Percentiles rank a stretch among this genome's conserved stretches.
Conservation (phyloP, 441 rosid species). For the Syzygium syzygioides region DNA sequence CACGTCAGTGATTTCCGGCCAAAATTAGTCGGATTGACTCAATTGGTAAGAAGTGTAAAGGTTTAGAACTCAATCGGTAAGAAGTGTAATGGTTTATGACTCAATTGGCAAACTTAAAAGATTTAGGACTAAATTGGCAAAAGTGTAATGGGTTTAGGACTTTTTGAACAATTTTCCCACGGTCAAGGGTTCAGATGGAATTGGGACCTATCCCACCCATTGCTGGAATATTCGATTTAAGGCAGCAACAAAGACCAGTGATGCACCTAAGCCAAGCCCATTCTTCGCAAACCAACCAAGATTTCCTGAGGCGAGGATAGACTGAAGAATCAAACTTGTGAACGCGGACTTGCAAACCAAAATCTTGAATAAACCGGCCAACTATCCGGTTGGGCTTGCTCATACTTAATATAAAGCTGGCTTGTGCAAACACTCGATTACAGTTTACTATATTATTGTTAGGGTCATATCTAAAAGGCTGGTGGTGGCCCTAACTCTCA, state of each 20-base stretch:
- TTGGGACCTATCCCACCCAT: not conserved
- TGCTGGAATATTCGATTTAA: not conserved
- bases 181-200: not conserved
- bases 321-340: not conserved
- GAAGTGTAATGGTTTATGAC: too few relatives aligned
- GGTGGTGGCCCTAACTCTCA: not conserved
- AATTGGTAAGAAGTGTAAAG: too few relatives aligned
- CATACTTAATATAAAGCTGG: not conserved
- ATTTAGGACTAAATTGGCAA: too few relatives aligned
- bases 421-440: not conserved
- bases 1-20: too few relatives aligned
- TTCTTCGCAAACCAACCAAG: not conserved
- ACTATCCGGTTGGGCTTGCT: not conserved
- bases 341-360: not conserved
- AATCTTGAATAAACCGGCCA: not conserved
- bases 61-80: too few relatives aligned
- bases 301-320: not conserved
- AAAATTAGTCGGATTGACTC: too few relatives aligned
- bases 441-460: not conserved
- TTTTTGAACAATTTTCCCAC: too few relatives aligned
- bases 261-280: not conserved
- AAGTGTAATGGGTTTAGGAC: too few relatives aligned
- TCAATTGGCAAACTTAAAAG: too few relatives aligned
- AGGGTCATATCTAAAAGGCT: not conserved
- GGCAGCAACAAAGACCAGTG: not conserved